Evolutionary conservation across 2,329 filamentous ascomycete genomes (phyloP).

Genomic region (Colletotrichum destructivum): DNA sequence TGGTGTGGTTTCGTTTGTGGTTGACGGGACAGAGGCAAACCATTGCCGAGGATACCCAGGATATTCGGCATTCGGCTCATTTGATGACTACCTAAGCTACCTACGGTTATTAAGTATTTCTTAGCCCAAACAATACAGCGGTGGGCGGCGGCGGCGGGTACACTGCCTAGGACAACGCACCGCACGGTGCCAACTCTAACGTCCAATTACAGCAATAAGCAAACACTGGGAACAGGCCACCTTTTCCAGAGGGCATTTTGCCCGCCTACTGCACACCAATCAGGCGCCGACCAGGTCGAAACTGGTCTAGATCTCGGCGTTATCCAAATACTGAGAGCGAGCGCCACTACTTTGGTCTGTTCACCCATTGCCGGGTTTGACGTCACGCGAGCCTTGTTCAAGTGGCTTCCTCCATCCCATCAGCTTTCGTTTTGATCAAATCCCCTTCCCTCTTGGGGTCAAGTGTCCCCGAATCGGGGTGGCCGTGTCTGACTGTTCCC

Average conservation of each 20-base stretch:
- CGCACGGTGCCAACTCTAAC: constrained; percentile 16
- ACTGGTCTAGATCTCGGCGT: neutral
- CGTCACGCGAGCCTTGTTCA: constrained; percentile 23
- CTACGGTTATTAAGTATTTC: neutral
- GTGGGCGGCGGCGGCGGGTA: neutral
- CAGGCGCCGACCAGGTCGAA: neutral
- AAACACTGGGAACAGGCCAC: neutral
- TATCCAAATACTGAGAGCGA: neutral
- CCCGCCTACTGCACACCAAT: neutral
- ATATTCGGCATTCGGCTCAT: constrained; percentile 36
- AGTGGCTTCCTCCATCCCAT: constrained; percentile 4
- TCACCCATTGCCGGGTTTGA: neutral
- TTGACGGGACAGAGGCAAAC: constrained; percentile 13
- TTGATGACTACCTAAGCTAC: constrained; percentile 11
- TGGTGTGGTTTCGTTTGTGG: constrained; percentile 5
- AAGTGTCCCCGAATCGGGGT: constrained; percentile 24
- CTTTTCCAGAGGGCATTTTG: neutral
- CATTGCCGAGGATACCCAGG: constrained; percentile 31
- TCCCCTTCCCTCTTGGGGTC: neutral
- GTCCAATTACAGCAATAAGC: neutral
- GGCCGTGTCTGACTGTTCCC: constrained; percentile 13
- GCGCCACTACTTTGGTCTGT: constrained; percentile 26
- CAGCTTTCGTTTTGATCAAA: neutral
- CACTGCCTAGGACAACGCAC: neutral
- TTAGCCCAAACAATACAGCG: constrained; percentile 3